A percentile compares a stretch with the other conserved stretches of the same genome.
Evolutionary conservation across 805 yeast genomes (phyloP).

Genomic region (Yarrowia sp.): DNA sequence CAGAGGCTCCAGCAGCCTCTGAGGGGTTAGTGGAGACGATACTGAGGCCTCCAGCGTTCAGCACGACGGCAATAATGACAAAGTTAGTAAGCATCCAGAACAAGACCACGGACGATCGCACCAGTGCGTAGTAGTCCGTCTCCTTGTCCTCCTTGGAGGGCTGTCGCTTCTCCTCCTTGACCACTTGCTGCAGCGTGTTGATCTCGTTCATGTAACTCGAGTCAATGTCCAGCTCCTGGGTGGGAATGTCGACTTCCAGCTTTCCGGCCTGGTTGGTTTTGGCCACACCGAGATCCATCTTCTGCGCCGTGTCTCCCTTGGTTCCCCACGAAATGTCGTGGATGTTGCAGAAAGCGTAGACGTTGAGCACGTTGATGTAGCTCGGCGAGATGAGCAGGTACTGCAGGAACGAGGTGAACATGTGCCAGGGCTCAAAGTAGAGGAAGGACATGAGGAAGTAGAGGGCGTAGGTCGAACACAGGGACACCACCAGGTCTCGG

Average conservation of each 20-base stretch:
- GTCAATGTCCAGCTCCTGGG: slow-evolving; percentile 73
- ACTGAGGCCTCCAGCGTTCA: slow-evolving; percentile 77
- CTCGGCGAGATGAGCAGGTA: slow-evolving; percentile 83
- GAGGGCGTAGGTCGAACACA: slow-evolving; percentile 76
- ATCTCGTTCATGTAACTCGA: slow-evolving; percentile 65
- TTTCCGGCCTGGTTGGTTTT: slow-evolving; percentile 65
- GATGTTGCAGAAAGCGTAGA: slow-evolving; percentile 93
- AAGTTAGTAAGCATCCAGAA: slow-evolving; percentile 88
- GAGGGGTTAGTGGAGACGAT: slow-evolving; percentile 39
- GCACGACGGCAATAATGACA: slow-evolving; percentile 74
- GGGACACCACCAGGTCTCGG: slow-evolving; percentile 82
- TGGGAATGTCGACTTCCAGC: slow-evolving; percentile 53
- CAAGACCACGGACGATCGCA: slow-evolving; percentile 84
- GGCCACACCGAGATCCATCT: slow-evolving; percentile 79
- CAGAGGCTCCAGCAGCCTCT: slow-evolving; percentile 29
- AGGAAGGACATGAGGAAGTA: slow-evolving; percentile 76
- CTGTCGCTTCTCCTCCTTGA: slow-evolving; percentile 39
- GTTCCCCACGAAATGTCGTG: slow-evolving; percentile 99
- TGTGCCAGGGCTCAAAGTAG: slow-evolving; percentile 88
- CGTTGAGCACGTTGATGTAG: slow-evolving; percentile 85
- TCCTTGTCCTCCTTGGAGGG: slow-evolving; percentile 51
- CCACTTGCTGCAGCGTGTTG: slow-evolving; percentile 48
- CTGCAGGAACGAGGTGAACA: slow-evolving; percentile 83
- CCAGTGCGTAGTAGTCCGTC: slow-evolving; percentile 82
- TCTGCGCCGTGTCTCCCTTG: slow-evolving; percentile 68